These are phyloP conservation scores for Thermomyces lanuginosus DNA, from an alignment of 2,329 filamentous ascomycete species.

Conservation along the genomic window DNA sequence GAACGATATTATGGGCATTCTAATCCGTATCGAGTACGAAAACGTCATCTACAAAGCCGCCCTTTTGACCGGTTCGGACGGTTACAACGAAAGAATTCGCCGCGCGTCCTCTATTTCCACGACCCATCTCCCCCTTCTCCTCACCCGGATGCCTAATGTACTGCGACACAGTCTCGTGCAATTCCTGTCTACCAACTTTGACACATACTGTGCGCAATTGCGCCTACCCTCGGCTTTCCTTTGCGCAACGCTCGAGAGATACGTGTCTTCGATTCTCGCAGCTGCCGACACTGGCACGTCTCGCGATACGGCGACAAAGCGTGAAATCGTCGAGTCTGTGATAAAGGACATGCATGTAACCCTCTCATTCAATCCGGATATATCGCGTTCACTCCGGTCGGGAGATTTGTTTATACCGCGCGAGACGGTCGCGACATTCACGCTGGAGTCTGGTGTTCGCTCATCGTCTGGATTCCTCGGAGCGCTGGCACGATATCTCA, in stretches of 20 bases:
- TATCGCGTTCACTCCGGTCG: slow-evolving; percentile 19
- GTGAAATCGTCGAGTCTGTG: slow-evolving; percentile 13
- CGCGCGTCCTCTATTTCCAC: too few relatives aligned
- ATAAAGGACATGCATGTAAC: slow-evolving; percentile 26
- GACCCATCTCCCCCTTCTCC: slow-evolving; percentile 35
- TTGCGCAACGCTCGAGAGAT: slow-evolving; percentile 28
- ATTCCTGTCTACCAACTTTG: slow-evolving; percentile 35
- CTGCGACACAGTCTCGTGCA: slow-evolving; percentile 33
- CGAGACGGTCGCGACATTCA: slow-evolving; percentile 10
- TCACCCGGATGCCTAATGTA: slow-evolving; percentile 35
- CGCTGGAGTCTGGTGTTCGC: slow-evolving; percentile 9
- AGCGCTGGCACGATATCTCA: slow-evolving; percentile 20
- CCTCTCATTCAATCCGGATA: slow-evolving; percentile 19
- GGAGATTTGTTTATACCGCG: slow-evolving; percentile 21
- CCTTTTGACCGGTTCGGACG: slow-evolving; percentile 27
- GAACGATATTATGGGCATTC: slow-evolving; percentile 28
- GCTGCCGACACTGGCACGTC: neutral
- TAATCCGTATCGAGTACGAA: slow-evolving; percentile 35
- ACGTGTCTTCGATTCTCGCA: slow-evolving; percentile 11
- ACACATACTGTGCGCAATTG: slow-evolving; percentile 32
- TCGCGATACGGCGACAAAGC: slow-evolving; percentile 3
- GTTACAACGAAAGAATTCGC: slow-evolving; percentile 5
- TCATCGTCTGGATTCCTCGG: slow-evolving; percentile 10
- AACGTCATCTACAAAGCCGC: slow-evolving; percentile 34
- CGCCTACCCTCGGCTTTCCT: slow-evolving; percentile 30